Base-by-base conservation (phyloP, 768 basidiomycete species). In the Lentinula detonsa region DNA sequence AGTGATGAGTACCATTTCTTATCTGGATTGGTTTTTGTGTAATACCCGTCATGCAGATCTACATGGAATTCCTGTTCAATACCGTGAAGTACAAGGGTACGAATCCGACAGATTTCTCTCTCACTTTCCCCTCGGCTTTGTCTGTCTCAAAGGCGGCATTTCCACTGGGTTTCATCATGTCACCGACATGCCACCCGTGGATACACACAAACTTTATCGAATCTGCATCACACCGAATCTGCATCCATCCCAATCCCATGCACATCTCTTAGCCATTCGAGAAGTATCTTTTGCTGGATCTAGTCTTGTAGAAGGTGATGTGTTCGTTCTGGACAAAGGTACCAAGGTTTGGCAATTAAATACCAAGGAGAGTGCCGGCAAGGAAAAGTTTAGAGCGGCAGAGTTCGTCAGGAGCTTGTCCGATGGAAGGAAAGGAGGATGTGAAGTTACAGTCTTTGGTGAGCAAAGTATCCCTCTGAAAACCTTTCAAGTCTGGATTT, bases 251-350 rank as follows among this genome's bases (percentile, higher is more conserved):
- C 18, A 40, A 15, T 21, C 55, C 13, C 55, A 56, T 33, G 40
- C 45, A n/a, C 70, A 69, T 21, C 73, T 64, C 50, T 68, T 78
- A 18, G 72, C 82, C 43, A 77, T 85, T 9, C 76, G 82, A 56
- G 79, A 86, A 68, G 80, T 86, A 10, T 65, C 73, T 3, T 69
- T 76, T 0, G 74, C 72, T 10, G 76, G 76, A 7, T 62, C 76
- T 21, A 85, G 79, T 69, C 71, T 87, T 58, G 68, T 79, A 15
- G 75, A 77, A 60, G 85, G 82, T 6, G 82, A 83, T 37, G 82
- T 83, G 1, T 86, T 83, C 68, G 77, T 86, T 21, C 73, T 87
- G 16, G 86, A 87, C 68, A 83, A 82, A 69, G 84, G 84, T 40
- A 62, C 68, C 1, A 65, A 78, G 42, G 66, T 87, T 35, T 79